Evolutionary conservation across 208 protist genomes (phyloP).

Genomic region (Leishmania major): DNA sequence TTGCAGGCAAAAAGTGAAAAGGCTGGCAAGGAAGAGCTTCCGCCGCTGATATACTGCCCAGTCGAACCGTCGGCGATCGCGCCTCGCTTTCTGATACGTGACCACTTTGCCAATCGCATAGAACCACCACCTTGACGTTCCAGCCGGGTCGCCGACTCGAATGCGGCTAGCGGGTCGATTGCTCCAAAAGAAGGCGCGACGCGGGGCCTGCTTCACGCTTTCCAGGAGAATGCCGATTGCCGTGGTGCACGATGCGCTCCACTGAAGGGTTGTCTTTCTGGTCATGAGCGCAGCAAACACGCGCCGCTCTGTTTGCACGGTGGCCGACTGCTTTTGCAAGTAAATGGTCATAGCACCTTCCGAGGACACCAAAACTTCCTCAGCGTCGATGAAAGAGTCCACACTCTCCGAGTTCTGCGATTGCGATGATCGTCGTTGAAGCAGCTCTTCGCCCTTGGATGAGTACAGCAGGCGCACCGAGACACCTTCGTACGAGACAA

Average conservation of each 20-base stretch:
- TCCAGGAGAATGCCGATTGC: constrained; percentile 19
- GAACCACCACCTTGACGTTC: constrained; percentile 27
- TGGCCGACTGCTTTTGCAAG: not conserved
- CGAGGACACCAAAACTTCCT: constrained; percentile 9
- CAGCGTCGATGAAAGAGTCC: not conserved
- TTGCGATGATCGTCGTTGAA: not conserved
- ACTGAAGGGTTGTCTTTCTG: not conserved
- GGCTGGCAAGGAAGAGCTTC: constrained; percentile 17
- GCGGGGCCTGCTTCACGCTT: constrained; percentile 23
- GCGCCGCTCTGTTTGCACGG: not conserved
- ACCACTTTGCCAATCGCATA: constrained; percentile 29
- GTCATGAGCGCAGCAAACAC: constrained; percentile 6
- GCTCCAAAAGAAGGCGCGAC: constrained; percentile 11
- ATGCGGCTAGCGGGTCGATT: constrained; percentile 14
- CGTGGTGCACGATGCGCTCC: constrained; percentile 8
- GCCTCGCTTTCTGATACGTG: not conserved
- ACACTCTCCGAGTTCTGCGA: not conserved
- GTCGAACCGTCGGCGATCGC: constrained; percentile 23
- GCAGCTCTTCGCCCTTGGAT: not conserved
- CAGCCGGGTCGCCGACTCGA: not conserved
- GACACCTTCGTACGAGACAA: constrained; percentile 33
- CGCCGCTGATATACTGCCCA: constrained; percentile 26
- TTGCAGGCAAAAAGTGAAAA: constrained; percentile 19
- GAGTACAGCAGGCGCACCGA: constrained; percentile 12
- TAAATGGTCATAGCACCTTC: constrained; percentile 10